Conservation (phyloP, 352 stramenopile genomes). For the Phytophthora lateralis region DNA sequence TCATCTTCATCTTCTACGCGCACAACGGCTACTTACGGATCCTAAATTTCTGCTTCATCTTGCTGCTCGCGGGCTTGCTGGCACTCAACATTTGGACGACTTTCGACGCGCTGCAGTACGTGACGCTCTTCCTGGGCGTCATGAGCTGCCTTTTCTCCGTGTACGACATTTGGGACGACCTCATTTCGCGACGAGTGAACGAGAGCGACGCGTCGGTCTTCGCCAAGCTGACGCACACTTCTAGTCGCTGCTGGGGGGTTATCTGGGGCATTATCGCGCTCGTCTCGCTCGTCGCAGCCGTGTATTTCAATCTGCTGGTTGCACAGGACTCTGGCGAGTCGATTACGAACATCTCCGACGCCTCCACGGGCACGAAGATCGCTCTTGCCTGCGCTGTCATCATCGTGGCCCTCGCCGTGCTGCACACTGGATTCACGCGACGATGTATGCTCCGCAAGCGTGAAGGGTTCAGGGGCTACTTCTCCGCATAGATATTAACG, state of each 20-base stretch:
- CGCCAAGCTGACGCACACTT: constrained; percentile 91
- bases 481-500: constrained; percentile 24
- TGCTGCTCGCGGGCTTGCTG: constrained; percentile 78
- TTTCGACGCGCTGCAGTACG: constrained; percentile 77
- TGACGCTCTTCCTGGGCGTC: constrained; percentile 89
- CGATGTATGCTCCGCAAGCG: constrained; percentile 72
- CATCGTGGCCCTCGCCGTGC: constrained; percentile 60
- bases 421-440: constrained; percentile 73
- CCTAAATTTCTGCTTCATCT: constrained; percentile 85
- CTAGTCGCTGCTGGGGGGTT: constrained; percentile 88
- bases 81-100: constrained; percentile 70
- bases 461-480: constrained; percentile 43
- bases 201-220: constrained; percentile 90
- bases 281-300: constrained; percentile 68
- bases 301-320: constrained; percentile 89
- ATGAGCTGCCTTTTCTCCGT: constrained; percentile 93
- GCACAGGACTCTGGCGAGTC: constrained; percentile 53
- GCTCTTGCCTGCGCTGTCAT: constrained; percentile 52
- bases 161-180: constrained; percentile 92
- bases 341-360: constrained; percentile 56
- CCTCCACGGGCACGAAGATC: constrained; percentile 59
- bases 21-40: constrained; percentile 86
- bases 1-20: constrained; percentile 89
- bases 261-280: constrained; percentile 88
- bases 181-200: constrained; percentile 89